Evolutionary conservation across 148 eudicot species (phyloP).

Genomic region (Polygonum aviculare): DNA sequence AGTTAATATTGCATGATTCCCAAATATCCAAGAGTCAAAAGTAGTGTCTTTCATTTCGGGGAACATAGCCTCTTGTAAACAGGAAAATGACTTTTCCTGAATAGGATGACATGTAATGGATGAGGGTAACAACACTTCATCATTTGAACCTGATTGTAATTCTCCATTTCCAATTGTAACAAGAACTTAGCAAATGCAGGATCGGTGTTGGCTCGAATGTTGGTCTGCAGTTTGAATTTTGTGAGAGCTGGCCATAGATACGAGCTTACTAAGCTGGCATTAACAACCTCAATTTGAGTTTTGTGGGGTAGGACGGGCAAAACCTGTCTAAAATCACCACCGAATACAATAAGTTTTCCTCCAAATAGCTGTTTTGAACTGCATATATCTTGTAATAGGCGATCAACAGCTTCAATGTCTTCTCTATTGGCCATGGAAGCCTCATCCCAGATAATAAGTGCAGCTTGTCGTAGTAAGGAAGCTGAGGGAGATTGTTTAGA

Average conservation of each 20-base stretch:
- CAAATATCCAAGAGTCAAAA: no score
- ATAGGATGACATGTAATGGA: no score
- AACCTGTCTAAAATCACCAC: background rate
- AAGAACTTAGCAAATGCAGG: background rate
- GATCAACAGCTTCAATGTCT: background rate
- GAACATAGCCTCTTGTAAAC: no score
- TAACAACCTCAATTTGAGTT: background rate
- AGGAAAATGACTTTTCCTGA: no score
- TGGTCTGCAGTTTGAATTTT: no score
- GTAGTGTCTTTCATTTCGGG: no score
- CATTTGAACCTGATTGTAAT: background rate
- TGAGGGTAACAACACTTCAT: no score
- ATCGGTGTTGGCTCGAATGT: background rate
- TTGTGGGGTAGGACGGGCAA: background rate
- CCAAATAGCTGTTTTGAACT: background rate
- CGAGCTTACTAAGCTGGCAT: background rate
- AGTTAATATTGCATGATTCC: no score
- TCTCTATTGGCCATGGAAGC: background rate
- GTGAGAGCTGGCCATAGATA: background rate
- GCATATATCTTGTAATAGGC: background rate
- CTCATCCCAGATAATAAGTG: background rate
- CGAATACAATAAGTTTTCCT: background rate
- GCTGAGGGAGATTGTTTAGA: background rate
- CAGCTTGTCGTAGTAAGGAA: no score
- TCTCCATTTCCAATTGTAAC: background rate